Evolutionary conservation across 169 alveolate species (phyloP).

Genomic region (Eimeria praecox): DNA sequence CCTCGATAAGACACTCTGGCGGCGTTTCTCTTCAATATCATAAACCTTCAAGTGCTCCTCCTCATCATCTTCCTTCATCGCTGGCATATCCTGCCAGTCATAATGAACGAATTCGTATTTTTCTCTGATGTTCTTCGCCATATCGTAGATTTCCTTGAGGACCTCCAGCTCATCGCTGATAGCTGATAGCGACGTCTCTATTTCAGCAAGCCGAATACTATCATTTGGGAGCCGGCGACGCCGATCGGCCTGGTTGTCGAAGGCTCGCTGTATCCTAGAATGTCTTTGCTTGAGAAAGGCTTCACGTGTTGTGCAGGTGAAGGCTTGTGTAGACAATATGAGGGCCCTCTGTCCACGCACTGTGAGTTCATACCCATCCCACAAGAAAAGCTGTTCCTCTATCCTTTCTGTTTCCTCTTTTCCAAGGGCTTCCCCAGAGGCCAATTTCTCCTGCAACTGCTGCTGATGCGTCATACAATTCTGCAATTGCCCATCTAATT

Average conservation of each 20-base stretch:
- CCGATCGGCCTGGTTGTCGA: background rate
- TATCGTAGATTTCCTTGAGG: background rate
- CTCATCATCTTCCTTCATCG: background rate
- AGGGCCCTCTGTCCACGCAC: background rate
- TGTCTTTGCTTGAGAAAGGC: background rate
- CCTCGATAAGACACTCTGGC: background rate
- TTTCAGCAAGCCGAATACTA: background rate
- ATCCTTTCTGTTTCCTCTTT: background rate
- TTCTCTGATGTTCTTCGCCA: background rate
- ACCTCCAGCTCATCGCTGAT: constrained; percentile 9
- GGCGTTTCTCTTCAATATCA: background rate
- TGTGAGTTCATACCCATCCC: background rate
- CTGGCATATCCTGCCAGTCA: background rate
- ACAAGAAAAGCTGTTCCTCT: background rate
- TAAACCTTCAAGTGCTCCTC: background rate
- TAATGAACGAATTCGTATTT: background rate
- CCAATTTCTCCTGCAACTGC: background rate
- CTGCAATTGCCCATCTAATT: background rate
- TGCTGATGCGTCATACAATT: background rate
- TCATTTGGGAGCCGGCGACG: constrained; percentile 6
- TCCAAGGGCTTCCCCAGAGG: background rate
- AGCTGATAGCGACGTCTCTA: background rate
- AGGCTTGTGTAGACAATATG: background rate
- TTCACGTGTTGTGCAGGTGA: background rate
- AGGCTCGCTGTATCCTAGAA: background rate